Conservation (phyloP, 192 early-diverging fungal genomes). For the Linderina pennispora region DNA sequence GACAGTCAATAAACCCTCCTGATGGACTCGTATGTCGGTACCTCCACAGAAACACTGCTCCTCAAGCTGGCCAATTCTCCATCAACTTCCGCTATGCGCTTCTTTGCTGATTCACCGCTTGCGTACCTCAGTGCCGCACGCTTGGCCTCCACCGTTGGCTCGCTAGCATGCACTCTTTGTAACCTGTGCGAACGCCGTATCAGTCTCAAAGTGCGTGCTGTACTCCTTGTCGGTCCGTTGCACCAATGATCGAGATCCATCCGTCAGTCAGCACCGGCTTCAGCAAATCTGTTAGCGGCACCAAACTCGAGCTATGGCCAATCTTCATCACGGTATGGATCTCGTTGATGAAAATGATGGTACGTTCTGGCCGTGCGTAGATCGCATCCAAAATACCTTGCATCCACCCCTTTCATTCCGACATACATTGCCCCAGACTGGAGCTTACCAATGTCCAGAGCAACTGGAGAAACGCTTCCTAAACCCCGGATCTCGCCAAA, state of each 20-base stretch:
- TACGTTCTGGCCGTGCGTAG: conserved; percentile 75
- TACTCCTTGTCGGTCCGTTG: conserved; percentile 95
- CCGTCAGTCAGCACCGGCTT: conserved; percentile 98
- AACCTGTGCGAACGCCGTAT: conserved; percentile 77
- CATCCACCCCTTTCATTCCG: conserved; percentile 97
- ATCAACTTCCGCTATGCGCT: no score
- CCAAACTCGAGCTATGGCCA: conserved; percentile 80
- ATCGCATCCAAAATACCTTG: conserved; percentile 95
- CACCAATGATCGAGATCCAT: conserved; percentile 91
- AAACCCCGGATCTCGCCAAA: conserved; percentile 84
- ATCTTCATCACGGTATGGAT: conserved; percentile 93
- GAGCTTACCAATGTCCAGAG: conserved; percentile 93
- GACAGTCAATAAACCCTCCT: no score
- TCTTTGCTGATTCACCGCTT: no score
- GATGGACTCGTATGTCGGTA: no score
- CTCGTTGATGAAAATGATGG: conserved; percentile 98
- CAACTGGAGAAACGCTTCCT: conserved; percentile 72
- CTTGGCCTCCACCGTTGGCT: conserved; percentile 68
- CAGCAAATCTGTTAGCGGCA: conserved; percentile 95
- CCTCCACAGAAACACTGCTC: conserved; percentile 69
- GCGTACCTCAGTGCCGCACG: conserved; percentile 75
- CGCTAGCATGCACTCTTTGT: conserved; percentile 66
- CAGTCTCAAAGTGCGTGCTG: conserved; percentile 85
- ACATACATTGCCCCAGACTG: conserved; percentile 92
- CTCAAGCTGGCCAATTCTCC: conserved; percentile 69